Evolutionary conservation across 2,329 filamentous ascomycete genomes (phyloP).

Genomic region (Coniochaeta ligniaria): DNA sequence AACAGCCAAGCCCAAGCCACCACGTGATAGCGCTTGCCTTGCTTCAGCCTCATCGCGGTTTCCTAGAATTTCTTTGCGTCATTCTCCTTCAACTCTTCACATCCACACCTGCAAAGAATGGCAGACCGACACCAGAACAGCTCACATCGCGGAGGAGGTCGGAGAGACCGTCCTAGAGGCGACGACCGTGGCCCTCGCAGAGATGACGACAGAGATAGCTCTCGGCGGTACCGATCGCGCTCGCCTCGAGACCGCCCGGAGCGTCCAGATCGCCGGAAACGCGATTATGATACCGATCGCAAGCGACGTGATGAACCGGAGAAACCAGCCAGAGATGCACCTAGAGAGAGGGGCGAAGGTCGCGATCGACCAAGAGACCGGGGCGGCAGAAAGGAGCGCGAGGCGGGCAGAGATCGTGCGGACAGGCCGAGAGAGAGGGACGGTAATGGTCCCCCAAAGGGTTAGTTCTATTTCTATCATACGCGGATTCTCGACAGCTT

Average conservation of each 20-base stretch:
- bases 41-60: not conserved
- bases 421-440: not conserved
- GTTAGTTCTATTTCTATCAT: not conserved
- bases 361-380: not conserved
- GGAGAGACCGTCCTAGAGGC: not conserved
- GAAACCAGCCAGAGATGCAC: not conserved
- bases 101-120: conserved; percentile 4
- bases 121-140: conserved; percentile 6
- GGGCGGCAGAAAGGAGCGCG: not conserved
- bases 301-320: not conserved
- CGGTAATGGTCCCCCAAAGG: not conserved
- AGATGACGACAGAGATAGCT: conserved; percentile 16
- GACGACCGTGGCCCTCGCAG: conserved; percentile 9
- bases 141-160: conserved; percentile 3
- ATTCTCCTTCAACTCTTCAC: not conserved
- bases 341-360: not conserved
- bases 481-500: not conserved
- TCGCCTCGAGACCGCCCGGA: not conserved
- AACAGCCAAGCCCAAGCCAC: not conserved
- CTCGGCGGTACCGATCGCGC: conserved; percentile 10
- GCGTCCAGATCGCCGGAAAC: not conserved
- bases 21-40: not conserved
- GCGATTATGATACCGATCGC: not conserved
- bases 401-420: not conserved
- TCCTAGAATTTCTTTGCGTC: not conserved